Percentiles rank a stretch among this genome's conserved stretches.
These are phyloP conservation scores for Trifolium repens DNA, from an alignment of 306 rosid species.

Conservation along the genomic window DNA sequence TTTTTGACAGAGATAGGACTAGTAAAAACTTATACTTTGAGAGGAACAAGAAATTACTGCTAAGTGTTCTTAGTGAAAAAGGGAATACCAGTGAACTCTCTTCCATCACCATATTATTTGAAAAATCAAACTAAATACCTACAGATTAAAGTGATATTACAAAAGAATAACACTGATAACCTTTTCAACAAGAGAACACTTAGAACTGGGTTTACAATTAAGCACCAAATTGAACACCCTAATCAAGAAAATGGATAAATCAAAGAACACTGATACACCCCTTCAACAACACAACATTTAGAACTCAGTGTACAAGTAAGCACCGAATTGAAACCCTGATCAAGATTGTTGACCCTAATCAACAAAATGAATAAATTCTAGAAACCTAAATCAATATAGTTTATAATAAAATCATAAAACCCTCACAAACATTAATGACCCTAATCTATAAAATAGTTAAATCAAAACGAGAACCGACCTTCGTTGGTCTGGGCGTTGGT, in stretches of 20 bases:
- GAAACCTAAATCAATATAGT: neutral
- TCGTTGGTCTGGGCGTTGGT: constrained; percentile 99
- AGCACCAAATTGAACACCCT: neutral
- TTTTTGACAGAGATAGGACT: neutral
- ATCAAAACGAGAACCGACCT: constrained; percentile 87
- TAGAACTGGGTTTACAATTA: neutral
- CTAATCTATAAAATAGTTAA: constrained; percentile 40
- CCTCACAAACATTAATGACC: constrained; percentile 34
- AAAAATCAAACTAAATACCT: neutral
- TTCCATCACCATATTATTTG: no score
- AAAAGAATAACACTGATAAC: neutral
- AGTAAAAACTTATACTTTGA: constrained; percentile 15
- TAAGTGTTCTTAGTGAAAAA: neutral
- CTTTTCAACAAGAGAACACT: neutral
- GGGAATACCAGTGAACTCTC: neutral
- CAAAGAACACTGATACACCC: neutral
- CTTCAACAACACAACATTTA: neutral
- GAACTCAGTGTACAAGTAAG: neutral
- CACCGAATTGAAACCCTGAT: constrained; percentile 11
- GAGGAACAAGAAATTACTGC: constrained; percentile 39
- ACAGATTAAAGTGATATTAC: neutral
- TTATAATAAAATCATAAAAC: constrained; percentile 4
- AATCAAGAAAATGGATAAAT: no score
- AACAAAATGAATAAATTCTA: constrained; percentile 36
- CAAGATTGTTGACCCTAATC: constrained; percentile 39